A percentile compares a stretch with the other conserved stretches of the same genome.
Conservation (phyloP, 164 flowering plant genomes). For the Tetrastigma voinierianum region DNA sequence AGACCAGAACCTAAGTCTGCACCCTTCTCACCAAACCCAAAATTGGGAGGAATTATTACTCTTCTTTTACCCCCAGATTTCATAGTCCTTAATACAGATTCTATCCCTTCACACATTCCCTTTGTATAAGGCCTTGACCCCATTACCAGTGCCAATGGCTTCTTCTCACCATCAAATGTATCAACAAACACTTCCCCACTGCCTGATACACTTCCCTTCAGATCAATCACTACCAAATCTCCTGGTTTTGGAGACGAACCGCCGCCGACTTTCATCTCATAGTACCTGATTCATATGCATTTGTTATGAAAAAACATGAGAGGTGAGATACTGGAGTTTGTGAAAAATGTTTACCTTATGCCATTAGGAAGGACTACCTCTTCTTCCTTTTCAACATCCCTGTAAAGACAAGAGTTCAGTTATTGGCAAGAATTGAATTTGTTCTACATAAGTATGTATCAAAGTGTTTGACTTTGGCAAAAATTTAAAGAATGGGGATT, state of each 20-base stretch:
- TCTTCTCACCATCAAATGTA: conserved; percentile 59
- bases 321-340: not conserved
- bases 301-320: too few species aligned
- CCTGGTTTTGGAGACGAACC: conserved; percentile 71
- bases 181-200: conserved; percentile 63
- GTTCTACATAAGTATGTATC: too few species aligned
- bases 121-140: conserved; percentile 86
- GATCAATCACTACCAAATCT: conserved; percentile 75
- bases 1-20: conserved; percentile 71
- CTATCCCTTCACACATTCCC: conserved; percentile 93
- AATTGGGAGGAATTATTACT: conserved; percentile 60
- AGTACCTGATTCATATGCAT: conserved; percentile 43
- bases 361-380: conserved; percentile 80
- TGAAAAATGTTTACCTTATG: conserved; percentile 48
- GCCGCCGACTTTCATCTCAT: conserved; percentile 69
- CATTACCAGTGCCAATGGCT: conserved; percentile 75
- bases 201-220: conserved; percentile 58
- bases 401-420: conserved; percentile 17
- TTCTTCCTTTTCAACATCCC: conserved; percentile 68
- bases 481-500: too few species aligned
- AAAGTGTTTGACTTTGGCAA: too few species aligned
- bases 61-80: conserved; percentile 80
- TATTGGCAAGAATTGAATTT: not conserved
- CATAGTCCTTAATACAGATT: conserved; percentile 66
- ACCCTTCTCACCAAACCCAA: conserved; percentile 80